These are phyloP conservation scores for Raphanus raphanistrum DNA, from an alignment of 345 rosid species.

Conservation along the genomic window DNA sequence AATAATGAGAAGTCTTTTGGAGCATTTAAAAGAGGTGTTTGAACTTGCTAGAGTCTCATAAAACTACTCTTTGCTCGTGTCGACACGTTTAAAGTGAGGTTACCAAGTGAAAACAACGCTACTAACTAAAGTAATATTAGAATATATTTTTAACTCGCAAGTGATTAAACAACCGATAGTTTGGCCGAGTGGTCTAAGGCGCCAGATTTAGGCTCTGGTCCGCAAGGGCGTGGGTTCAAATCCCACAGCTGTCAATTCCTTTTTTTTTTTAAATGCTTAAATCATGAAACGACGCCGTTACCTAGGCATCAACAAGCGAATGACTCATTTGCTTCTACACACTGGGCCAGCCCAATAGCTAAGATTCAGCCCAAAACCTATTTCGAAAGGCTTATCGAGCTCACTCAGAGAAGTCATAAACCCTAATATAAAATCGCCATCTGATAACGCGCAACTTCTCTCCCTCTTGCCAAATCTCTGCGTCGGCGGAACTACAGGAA, in stretches of 20 bases:
- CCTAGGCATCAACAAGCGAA: background rate
- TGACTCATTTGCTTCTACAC: background rate
- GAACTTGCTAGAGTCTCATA: slow-evolving; percentile 53
- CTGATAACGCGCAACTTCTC: background rate
- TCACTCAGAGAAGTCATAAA: slow-evolving; percentile 1
- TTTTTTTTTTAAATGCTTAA: background rate
- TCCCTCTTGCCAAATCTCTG: slow-evolving; percentile 3
- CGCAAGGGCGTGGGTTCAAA: slow-evolving; percentile 99
- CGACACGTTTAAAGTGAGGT: background rate
- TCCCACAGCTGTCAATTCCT: slow-evolving; percentile 86
- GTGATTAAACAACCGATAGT: slow-evolving; percentile 42
- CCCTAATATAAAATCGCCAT: slow-evolving; percentile 30
- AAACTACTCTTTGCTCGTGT: background rate
- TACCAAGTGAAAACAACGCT: background rate
- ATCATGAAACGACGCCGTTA: background rate
- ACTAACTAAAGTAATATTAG: no score
- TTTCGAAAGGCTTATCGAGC: background rate
- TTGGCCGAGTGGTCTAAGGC: slow-evolving; percentile 99
- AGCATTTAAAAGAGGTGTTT: slow-evolving; percentile 69
- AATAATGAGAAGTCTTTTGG: slow-evolving; percentile 90
- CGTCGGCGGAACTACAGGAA: slow-evolving; percentile 15
- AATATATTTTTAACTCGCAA: no score
- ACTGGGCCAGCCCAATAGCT: background rate
- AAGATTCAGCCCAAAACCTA: slow-evolving; percentile 19
- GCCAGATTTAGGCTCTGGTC: slow-evolving; percentile 99